Evolutionary conservation across 192 early-diverging fungal species (phyloP).

Genomic region (Phlyctochytrium planicorne): DNA sequence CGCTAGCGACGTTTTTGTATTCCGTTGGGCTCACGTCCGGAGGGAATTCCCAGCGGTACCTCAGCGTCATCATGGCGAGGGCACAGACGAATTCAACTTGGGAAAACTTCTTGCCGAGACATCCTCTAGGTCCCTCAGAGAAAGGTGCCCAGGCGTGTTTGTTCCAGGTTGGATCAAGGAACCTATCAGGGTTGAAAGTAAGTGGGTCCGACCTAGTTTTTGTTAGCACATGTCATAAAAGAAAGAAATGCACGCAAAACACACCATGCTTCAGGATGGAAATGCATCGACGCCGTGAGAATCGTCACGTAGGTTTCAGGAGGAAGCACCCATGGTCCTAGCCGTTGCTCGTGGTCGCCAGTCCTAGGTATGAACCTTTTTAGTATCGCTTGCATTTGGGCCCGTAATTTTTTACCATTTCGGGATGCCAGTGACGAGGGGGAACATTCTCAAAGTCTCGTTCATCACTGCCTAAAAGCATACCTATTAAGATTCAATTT

Average conservation of each 20-base stretch:
- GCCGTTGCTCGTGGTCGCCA: too few species aligned
- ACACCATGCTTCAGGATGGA: constrained; percentile 20
- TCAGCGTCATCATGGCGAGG: constrained; percentile 20
- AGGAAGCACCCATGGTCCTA: constrained; percentile 15
- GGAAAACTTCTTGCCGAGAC: constrained; percentile 42
- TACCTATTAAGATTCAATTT: not conserved
- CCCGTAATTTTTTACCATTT: constrained; percentile 21
- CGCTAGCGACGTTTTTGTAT: not conserved
- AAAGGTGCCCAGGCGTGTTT: constrained; percentile 39
- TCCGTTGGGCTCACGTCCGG: not conserved
- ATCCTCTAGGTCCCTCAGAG: constrained; percentile 27
- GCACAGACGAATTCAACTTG: constrained; percentile 33
- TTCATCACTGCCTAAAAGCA: constrained; percentile 43
- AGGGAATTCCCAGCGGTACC: constrained; percentile 14
- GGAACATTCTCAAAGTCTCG: constrained; percentile 36
- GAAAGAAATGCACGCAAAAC: too few species aligned
- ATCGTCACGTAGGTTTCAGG: constrained; percentile 13
- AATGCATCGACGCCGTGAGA: constrained; percentile 11
- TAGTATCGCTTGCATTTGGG: too few species aligned
- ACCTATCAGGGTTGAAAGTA: constrained; percentile 18
- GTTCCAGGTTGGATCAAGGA: constrained; percentile 2
- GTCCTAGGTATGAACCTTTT: too few species aligned
- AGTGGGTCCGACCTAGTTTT: constrained; percentile 7
- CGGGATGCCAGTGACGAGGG: constrained; percentile 31
- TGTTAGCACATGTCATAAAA: too few species aligned